Evolutionary conservation across 2,329 filamentous ascomycete species (phyloP), one percentile per base, ranked within the genome.

Genomic region (Ophiocordyceps robertsii): DNA sequence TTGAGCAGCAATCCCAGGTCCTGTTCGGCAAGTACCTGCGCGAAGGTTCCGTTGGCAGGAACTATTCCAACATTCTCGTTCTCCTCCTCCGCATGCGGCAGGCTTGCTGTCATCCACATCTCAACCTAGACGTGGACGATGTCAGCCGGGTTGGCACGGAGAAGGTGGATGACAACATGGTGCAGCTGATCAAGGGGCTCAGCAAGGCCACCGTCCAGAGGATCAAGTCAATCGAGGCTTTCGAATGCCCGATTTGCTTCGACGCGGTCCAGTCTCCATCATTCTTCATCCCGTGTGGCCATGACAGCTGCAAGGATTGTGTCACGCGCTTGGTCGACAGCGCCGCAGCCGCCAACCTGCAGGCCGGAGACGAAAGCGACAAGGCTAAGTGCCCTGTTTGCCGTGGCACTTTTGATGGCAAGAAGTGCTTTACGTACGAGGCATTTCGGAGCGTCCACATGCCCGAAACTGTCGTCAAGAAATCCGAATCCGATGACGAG

Each of bases 231-330:
- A 56, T 59, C 1, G 68, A 77, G 1, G 72, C 68, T 2, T 85
- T 90, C 40, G 82, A 89, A 56, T 94, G 88, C 53, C 84, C 84
- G 0, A 79, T 92, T 17, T 95, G 88, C 57, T 80, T 84, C 45
- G 88, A 95, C 53, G 78, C 70, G 3, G 76, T 82, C 7, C 69
- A 73, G 13, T 88, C 89, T 47, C 84, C 85, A 0, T 75, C 75
- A 3, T 84, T 94, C 48, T 82, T 89, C 58, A 69, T 86, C 41
- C 86, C 86, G 1, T 95, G 88, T 54, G 88, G 88, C 2, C 88
- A 95, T 54, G 77, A 81, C 46, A 78, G 79, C 21, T 95, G 88
- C 59, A 66, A 72, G 1, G 82, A 88, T 47, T 95, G 88, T 56
- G 79, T 92, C 46, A 71, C 76, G 6, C 76, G 73, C 43, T 71